Conservation (phyloP, 1,139 yeast species). For the Hanseniaspora sp. region DNA sequence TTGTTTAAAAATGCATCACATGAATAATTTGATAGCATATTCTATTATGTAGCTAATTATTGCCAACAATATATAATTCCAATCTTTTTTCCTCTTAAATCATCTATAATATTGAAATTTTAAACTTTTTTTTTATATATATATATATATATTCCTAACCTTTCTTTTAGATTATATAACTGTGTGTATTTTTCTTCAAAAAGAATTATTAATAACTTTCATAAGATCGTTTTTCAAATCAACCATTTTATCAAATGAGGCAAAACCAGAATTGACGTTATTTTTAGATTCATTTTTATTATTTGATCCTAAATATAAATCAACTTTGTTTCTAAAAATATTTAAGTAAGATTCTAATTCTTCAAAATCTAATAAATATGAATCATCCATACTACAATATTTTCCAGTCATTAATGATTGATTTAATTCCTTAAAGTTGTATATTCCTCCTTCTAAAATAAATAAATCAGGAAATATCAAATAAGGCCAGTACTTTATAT, state of each 20-base stretch:
- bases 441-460: constrained; percentile 84
- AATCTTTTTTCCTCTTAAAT: no score
- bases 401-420: constrained; percentile 27
- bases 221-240: constrained; percentile 1
- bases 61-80: no score
- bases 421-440: constrained; percentile 48
- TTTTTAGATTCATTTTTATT: background rate
- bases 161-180: background rate
- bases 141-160: no score
- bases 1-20: no score
- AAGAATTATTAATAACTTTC: background rate
- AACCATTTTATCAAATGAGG: constrained; percentile 6
- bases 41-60: no score
- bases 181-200: background rate
- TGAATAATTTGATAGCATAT: no score
- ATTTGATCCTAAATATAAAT: constrained; percentile 2
- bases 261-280: background rate
- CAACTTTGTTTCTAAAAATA: background rate
- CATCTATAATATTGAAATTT: no score
- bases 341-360: constrained; percentile 3
- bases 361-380: background rate
- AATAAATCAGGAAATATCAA: constrained; percentile 80
- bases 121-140: no score
- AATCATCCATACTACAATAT: constrained; percentile 6
- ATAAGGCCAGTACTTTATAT: constrained; percentile 65